Evolutionary conservation across 2,329 filamentous ascomycete species (phyloP), one percentile per base, ranked within the genome.

Genomic region (Colletotrichum tropicicola): DNA sequence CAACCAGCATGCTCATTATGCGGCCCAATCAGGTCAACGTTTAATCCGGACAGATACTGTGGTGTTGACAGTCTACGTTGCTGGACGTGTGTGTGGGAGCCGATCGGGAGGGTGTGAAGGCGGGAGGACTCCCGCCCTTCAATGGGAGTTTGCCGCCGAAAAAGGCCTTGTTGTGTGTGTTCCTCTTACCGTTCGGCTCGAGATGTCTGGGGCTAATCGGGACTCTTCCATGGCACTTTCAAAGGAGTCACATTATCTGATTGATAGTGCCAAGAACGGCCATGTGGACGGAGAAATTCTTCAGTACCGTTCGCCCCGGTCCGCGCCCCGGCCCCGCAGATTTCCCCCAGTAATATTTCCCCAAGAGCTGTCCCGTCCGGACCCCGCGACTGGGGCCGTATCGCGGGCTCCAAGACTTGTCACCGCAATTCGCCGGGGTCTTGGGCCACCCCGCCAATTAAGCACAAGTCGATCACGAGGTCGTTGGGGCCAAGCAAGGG

Each of bases 281-380:
- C 60, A 53, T 60, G 15, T 64, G 56, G 41, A 64, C 55, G 56
- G 60, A 64, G 60, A 64, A 64, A 64, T 39, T 60, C 39, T 19
- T 10, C 47, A 48, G 15, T 39, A 23, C 41, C n/a, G 19, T 23
- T 28, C 48, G 41, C 60, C 56, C 55, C 60, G 30, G 48, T 53
- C 47, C 30, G 41, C n/a, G 21, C 47, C 32, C 55, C 39, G 39
- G 55, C 21, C 39, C 56, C 41, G 48, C 47, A 48, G 12, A 37
- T 54, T 53, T 52, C 55, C 45, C 60, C 41, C 55, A 64, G 56
- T 54, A 41, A 54, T 13, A 60, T 30, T 7, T 10, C 27, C 41
- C 25, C 32, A 47, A 45, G 44, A 43, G n/a, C 48, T 64, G 32
- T 39, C 49, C 35, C 45, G 30, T 39, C 41, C 25, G 41, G 32